Base-by-base conservation (phyloP, 495 filamentous ascomycete species). In the Penicillium desertorum region DNA sequence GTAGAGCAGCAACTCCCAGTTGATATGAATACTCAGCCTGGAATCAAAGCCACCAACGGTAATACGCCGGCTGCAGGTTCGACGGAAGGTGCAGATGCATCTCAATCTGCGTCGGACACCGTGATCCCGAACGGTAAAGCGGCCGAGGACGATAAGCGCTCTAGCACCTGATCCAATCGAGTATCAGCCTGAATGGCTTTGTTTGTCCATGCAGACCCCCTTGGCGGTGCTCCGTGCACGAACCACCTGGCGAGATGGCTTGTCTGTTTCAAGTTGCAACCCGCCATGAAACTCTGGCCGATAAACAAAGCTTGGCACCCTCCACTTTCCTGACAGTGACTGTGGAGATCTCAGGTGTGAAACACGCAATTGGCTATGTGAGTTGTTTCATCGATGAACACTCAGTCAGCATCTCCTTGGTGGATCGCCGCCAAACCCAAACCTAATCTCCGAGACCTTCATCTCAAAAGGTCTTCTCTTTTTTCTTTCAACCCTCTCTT, bases 161-260 rank as follows among this genome's bases (percentile, higher is more conserved):
- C 54, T 6, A 65, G 57, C 39, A 58, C 61, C 32, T 66, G 65
- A 68, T 25, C 16, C 41, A 25, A 12, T 22, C 25, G 16, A 32
- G n/a, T 36, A 36, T 20, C 4, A 45, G 44, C 37, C 57, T 39
- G 45, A 48, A 47, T 44, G 55, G 58, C 60, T 43, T 54, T 45
- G 44, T 43, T 57, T 36, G 44, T 55, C 47, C 54, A 43, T 42
- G 34, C 42, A 59, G 39, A 45, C 20, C 20, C 20, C 51, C 36
- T 46, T 47, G 52, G 50, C 54, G 45, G 30, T 44, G 51, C 39
- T 52, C 12, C 44, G 50, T 41, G 49, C 45, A 57, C 52, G 59
- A 37, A 44, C 53, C 36, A 55, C 52, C 22, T 7, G 30, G 20
- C 42, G 22, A 37, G 9, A 29, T 48, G 29, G 17, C 25, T 27